A percentile compares a stretch with the other conserved stretches of the same genome.
These are phyloP conservation scores for Alloteropsis angusta DNA, from an alignment of 202 grass and related monocot genomes.

Conservation along the genomic window DNA sequence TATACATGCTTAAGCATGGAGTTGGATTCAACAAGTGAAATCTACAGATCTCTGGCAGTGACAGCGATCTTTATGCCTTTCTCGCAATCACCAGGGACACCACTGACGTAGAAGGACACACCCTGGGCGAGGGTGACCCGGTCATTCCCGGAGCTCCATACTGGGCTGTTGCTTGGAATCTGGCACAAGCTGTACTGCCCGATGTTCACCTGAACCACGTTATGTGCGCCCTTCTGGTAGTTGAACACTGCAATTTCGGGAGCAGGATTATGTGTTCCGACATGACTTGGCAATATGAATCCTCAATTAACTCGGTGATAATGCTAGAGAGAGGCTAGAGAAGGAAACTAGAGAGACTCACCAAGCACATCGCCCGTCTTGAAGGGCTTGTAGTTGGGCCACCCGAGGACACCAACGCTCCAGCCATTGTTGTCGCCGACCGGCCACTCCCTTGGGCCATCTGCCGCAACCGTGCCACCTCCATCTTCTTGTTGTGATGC, in stretches of 20 bases:
- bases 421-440: slow-evolving; percentile 31
- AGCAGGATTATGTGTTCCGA: no score
- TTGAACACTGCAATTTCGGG: background rate
- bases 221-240: background rate
- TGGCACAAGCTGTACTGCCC: background rate
- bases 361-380: slow-evolving; percentile 34
- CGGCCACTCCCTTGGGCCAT: slow-evolving; percentile 2
- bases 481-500: background rate
- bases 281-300: no score
- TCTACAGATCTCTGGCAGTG: background rate
- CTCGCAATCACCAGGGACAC: background rate
- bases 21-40: no score
- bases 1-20: no score
- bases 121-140: background rate
- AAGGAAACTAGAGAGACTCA: background rate
- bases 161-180: background rate
- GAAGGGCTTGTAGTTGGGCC: slow-evolving; percentile 39
- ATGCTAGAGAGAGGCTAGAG: no score
- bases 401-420: slow-evolving; percentile 18
- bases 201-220: background rate
- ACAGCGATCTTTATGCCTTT: background rate
- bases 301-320: no score
- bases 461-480: background rate
- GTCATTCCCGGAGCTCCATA: background rate
- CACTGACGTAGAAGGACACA: background rate